Percentiles rank a stretch among this genome's conserved stretches.
phyloP scores from a whole-genome alignment of 257 asterid species.

The Solanum bukasovii region DNA sequence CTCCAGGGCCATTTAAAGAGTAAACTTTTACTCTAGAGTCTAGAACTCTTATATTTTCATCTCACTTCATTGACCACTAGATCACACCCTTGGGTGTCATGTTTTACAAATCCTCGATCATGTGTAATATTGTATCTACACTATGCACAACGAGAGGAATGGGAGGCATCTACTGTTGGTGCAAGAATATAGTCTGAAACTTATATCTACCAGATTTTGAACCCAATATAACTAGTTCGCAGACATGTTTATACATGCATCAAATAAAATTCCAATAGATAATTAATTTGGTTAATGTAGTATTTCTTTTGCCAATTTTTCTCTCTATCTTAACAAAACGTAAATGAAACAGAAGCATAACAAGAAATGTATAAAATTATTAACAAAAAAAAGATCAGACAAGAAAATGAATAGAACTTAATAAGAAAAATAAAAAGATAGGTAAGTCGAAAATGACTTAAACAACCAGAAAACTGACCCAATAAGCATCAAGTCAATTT shows the following conservation, averaged over 20 bases:
- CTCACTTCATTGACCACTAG: neutral
- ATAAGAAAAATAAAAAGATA: neutral
- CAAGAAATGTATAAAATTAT: neutral
- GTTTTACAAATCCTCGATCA: neutral
- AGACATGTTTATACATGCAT: neutral
- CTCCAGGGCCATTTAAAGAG: neutral
- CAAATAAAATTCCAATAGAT: neutral
- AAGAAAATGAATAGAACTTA: neutral
- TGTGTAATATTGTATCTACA: neutral
- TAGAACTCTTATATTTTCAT: neutral
- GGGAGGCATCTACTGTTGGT: neutral
- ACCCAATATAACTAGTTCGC: neutral
- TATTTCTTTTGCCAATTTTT: neutral
- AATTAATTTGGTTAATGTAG: neutral
- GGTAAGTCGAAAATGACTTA: neutral
- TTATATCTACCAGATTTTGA: neutral
- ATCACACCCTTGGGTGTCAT: neutral
- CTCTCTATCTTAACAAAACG: neutral
- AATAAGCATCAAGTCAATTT: neutral
- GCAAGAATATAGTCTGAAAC: neutral
- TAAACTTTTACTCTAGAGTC: neutral
- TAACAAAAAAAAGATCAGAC: neutral
- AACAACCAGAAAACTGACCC: neutral
- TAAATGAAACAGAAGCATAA: neutral
- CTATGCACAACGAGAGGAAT: neutral